A percentile compares a stretch with the other conserved stretches of the same genome.
Evolutionary conservation across 352 stramenopile genomes (phyloP).

Genomic region (Phytophthora cajani): DNA sequence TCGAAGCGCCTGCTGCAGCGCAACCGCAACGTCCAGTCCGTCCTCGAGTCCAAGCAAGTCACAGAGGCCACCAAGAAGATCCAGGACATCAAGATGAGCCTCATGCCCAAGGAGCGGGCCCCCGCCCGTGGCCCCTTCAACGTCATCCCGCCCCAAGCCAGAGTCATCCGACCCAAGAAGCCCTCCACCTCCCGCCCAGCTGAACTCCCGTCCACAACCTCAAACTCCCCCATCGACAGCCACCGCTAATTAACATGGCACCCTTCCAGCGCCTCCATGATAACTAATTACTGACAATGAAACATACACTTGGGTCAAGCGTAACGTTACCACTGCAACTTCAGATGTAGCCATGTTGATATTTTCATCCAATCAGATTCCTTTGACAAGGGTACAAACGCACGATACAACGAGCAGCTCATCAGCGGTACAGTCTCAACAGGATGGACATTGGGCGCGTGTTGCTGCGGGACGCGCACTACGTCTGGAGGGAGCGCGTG

Average conservation of each 20-base stretch:
- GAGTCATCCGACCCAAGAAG: conserved; percentile 78
- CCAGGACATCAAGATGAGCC: conserved; percentile 83
- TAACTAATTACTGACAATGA: not conserved
- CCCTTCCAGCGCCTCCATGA: not conserved
- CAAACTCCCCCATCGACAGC: conserved; percentile 28
- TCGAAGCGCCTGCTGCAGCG: conserved; percentile 94
- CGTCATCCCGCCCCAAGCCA: conserved; percentile 78
- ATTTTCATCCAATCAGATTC: conserved; percentile 25
- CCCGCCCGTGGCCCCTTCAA: conserved; percentile 60
- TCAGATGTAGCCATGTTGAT: conserved; percentile 11
- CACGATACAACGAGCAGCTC: conserved; percentile 8
- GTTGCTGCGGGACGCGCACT: conserved; percentile 56
- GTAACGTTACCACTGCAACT: conserved; percentile 5
- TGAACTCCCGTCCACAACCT: conserved; percentile 23
- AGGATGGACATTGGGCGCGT: conserved; percentile 59
- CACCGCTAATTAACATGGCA: conserved; percentile 21
- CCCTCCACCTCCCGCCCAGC: conserved; percentile 46
- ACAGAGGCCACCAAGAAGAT: conserved; percentile 77
- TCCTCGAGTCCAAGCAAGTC: conserved; percentile 94
- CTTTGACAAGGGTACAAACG: not conserved
- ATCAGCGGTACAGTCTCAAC: not conserved
- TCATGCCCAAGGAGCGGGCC: conserved; percentile 70
- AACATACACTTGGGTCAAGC: not conserved
- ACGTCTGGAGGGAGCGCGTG: conserved; percentile 50
- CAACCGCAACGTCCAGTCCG: conserved; percentile 95